phyloP scores from a whole-genome alignment of 352 stramenopile genomes.

The Pythium brachiatum region DNA sequence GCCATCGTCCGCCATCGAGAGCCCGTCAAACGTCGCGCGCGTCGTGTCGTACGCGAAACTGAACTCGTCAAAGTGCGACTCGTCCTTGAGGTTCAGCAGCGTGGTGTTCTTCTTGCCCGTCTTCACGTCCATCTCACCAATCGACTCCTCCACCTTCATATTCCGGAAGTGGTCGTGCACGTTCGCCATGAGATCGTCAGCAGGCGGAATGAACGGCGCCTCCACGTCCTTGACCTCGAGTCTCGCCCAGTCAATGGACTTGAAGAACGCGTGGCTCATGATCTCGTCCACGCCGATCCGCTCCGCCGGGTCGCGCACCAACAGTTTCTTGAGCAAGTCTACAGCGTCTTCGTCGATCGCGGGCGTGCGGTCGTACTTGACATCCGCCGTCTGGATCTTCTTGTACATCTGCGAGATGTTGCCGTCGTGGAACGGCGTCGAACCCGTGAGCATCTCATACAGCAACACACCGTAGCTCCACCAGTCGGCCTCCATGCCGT shows the following conservation, averaged over 20 bases:
- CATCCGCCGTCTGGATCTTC: conserved; percentile 85
- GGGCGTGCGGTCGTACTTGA: conserved; percentile 75
- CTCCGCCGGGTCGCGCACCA: conserved; percentile 69
- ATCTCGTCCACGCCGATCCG: conserved; percentile 35
- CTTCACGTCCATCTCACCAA: conserved; percentile 63
- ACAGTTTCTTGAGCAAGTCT: conserved; percentile 71
- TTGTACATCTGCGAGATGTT: conserved; percentile 89
- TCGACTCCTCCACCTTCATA: conserved; percentile 86
- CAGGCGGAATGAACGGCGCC: conserved; percentile 75
- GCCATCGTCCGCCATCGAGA: conserved; percentile 82
- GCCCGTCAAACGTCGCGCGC: conserved; percentile 68
- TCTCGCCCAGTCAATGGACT: conserved; percentile 60
- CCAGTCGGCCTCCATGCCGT: conserved; percentile 88
- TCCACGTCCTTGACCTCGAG: conserved; percentile 81
- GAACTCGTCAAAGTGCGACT: conserved; percentile 87
- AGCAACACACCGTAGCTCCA: conserved; percentile 90
- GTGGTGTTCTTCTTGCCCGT: conserved; percentile 56
- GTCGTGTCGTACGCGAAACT: conserved; percentile 84
- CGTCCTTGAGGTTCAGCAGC: conserved; percentile 35
- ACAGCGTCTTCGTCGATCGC: conserved; percentile 64
- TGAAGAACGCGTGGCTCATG: conserved; percentile 72
- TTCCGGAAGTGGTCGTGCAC: conserved; percentile 88
- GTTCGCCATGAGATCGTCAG: conserved; percentile 83
- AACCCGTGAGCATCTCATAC: conserved; percentile 89
- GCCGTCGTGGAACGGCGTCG: conserved; percentile 84